Evolutionary conservation across 169 alveolate genomes (phyloP), one percentile per base, ranked within the genome.

Genomic region (Plasmodium relictum): DNA sequence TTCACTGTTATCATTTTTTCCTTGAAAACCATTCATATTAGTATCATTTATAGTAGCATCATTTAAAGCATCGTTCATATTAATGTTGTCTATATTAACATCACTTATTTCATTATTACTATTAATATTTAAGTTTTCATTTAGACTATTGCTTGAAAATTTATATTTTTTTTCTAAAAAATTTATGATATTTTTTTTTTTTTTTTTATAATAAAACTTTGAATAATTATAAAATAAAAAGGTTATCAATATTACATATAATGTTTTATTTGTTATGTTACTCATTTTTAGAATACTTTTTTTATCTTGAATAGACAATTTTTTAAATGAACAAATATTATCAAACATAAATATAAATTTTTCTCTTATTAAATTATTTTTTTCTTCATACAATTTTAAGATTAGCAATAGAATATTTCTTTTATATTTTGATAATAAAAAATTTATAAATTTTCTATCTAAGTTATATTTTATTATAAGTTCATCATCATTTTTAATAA

Each of bases 171-270:
- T 76, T 68, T 76, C 89, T 41, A 76, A 31, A 50, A 76, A 58
- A 48, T 76, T 76, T 37, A 76, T 70, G 1, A 72, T 65, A 6
- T 31, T 76, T 58, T 39, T 76, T 63, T 62, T 76, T 44, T 62
- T 39, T 42, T 45, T 76, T 54, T 76, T 76, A 50, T 76, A 65
- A 58, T 76, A 76, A 58, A 76, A 63, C 52, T 76, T 76, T 24
- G 89, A 76, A 68, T 76, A 76, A 68, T 76, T 76, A 56, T 76
- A 76, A 76, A 76, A 76, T 10, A 76, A 26, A 54, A 76, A 76
- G 39, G 89, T 76, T 18, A 76, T 76, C 20, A 76, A 22, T 3
- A 66, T 65, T 37, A 76, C 56, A 10, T 48, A 76, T 31, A 76
- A 26, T n/a, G 89, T 76, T 7, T 76, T 65, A 41, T 76, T 76